Conservation (phyloP, 176 grass and related monocot genomes). For the Echinochloa phyllopogon region DNA sequence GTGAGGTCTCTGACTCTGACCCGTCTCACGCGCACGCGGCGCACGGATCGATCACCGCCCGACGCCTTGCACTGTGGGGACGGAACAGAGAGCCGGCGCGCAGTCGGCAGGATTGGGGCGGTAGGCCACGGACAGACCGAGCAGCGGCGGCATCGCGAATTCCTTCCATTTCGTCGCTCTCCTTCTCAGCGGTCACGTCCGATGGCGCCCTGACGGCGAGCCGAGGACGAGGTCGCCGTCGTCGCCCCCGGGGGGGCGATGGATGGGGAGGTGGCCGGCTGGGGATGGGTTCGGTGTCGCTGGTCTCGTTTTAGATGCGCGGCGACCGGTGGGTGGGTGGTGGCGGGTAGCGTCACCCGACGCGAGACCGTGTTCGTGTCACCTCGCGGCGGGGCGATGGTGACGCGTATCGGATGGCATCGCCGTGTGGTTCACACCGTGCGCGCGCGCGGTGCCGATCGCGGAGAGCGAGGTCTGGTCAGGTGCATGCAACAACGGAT, state of each 20-base stretch:
- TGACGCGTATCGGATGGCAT: constrained; percentile 7
- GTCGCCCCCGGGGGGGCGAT: not conserved
- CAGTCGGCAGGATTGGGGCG: not conserved
- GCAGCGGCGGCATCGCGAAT: not conserved
- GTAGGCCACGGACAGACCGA: not conserved
- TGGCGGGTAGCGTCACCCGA: not conserved
- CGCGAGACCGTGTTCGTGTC: constrained; percentile 1
- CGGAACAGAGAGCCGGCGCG: not conserved
- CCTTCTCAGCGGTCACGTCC: not conserved
- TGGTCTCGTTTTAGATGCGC: too few species aligned
- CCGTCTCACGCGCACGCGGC: not conserved
- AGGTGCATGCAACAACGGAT: not conserved
- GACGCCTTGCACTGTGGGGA: too few species aligned
- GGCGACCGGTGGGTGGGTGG: not conserved
- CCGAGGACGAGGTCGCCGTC: constrained; percentile 33
- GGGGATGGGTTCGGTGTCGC: not conserved
- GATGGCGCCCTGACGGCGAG: not conserved
- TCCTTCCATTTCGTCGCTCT: not conserved
- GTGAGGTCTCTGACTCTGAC: too few species aligned
- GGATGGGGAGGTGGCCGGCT: not conserved
- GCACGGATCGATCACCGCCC: not conserved
- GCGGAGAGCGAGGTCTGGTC: not conserved
- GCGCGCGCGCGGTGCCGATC: not conserved
- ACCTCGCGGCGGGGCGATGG: not conserved
- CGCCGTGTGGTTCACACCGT: not conserved